Base-by-base conservation (phyloP, 2,329 filamentous ascomycete species). In the Trichoderma cornu-damae region DNA sequence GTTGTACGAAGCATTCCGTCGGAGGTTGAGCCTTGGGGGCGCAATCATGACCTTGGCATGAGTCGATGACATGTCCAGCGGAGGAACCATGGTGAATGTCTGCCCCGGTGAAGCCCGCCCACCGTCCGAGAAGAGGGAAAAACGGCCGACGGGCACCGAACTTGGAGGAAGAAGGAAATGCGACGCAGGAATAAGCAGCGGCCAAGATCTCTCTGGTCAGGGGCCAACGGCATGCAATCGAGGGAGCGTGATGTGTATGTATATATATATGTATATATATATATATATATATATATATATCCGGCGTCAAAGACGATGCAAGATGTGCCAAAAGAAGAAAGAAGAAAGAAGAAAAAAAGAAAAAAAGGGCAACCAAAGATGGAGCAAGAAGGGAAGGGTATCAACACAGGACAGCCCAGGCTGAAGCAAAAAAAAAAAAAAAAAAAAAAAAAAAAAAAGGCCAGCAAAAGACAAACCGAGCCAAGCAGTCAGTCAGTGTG, bases 1-100 rank as follows among this genome's bases (percentile, higher is more conserved):
- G 59, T 75, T 79, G 68, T 82, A 86, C 3, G 82, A 82, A n/a
- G 76, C 76, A 30, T 80, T 77, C 62, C 81, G 74, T 46, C 83
- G 78, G 63, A 86, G 74, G 67, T 83, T 85, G 60, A 86, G 75
- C 43, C 80, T 75, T 51, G 83, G 80, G 34, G 80, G 76, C 16
- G 76, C 73, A 54, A 82, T 71, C 63, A 81, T 75, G 69, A 81
- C 76, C 65, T 79, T 81, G 63, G 75, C 67, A 58, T 79, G 75
- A 11, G 72, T 69, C 47, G 74, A 68, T 56, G 71, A 72, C 61
- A 80, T 68, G 63, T 79, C 75, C 59, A 82, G 69, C 53, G 72
- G 71, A 46, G 77, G 72, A 57, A 74, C 69, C 77, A 82, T 82
- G 37, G 26, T 67, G 59, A n/a, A 49, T 51, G 58, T 3, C 60